These are phyloP conservation scores for Metarhizium album DNA, from an alignment of 2,329 filamentous ascomycete genomes.

Conservation along the genomic window DNA sequence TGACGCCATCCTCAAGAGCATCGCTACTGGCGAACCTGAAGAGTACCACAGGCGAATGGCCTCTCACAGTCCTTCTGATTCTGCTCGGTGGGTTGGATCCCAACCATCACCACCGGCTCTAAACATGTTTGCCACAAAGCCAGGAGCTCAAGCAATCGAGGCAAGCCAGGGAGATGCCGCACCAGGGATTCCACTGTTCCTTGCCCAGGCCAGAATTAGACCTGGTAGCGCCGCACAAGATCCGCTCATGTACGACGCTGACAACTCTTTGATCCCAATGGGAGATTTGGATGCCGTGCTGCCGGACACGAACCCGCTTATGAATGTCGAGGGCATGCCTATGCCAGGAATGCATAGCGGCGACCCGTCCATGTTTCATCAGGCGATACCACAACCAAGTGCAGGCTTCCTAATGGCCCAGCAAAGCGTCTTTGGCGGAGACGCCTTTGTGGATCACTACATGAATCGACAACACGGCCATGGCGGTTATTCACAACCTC, in stretches of 20 bases:
- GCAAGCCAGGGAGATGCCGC: constrained; percentile 11
- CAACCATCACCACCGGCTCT: background rate
- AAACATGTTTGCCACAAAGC: constrained; percentile 1
- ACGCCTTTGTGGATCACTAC: constrained; percentile 12
- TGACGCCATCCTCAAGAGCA: constrained; percentile 17
- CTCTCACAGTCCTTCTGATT: background rate
- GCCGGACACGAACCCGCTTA: constrained; percentile 7
- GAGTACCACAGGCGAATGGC: constrained; percentile 10
- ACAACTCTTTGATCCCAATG: constrained; percentile 13
- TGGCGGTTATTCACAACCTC: constrained; percentile 9
- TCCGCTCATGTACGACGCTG: constrained; percentile 12
- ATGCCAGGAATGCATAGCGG: constrained; percentile 3
- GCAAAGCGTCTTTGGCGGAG: constrained; percentile 12
- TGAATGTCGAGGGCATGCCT: constrained; percentile 8
- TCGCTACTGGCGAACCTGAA: constrained; percentile 12
- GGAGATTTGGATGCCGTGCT: constrained; percentile 12
- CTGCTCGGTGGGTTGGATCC: background rate
- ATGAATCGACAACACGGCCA: constrained; percentile 9
- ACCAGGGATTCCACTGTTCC: constrained; percentile 17
- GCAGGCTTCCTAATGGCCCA: constrained; percentile 12
- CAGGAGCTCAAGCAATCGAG: background rate
- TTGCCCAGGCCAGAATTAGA: constrained; percentile 16
- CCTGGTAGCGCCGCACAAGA: constrained; percentile 10
- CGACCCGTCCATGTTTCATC: constrained; percentile 12
- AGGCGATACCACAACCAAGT: constrained; percentile 8